These are phyloP conservation scores for Posidonia australis DNA, from an alignment of 106 monocot genomes.

Conservation along the genomic window DNA sequence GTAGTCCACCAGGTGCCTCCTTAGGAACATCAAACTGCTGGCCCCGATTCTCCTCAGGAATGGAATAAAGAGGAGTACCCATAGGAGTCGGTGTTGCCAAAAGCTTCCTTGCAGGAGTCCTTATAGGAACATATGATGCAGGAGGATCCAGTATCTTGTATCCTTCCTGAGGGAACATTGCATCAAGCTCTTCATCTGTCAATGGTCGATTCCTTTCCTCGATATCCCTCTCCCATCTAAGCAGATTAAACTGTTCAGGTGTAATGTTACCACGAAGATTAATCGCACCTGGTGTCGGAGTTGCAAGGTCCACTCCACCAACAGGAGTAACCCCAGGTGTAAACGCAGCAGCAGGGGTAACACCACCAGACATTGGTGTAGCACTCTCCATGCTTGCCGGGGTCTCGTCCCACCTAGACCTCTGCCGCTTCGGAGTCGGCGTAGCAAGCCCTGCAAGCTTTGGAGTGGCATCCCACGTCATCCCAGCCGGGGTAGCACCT, in stretches of 20 bases:
- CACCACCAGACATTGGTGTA: slow-evolving; percentile 56
- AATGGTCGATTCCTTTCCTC: slow-evolving; percentile 88
- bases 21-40: slow-evolving; percentile 99
- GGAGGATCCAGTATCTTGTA: slow-evolving; percentile 94
- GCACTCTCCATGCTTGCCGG: slow-evolving; percentile 74
- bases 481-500: slow-evolving; percentile 84
- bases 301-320: slow-evolving; percentile 75
- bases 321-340: slow-evolving; percentile 85
- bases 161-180: slow-evolving; percentile 89
- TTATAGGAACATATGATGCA: slow-evolving; percentile 78
- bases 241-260: slow-evolving; percentile 84
- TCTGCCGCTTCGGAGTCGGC: slow-evolving; percentile 86
- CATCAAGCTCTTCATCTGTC: slow-evolving; percentile 92
- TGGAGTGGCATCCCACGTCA: slow-evolving; percentile 97
- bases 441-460: slow-evolving; percentile 76
- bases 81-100: slow-evolving; percentile 88
- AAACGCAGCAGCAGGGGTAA: slow-evolving; percentile 65
- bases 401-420: slow-evolving; percentile 98
- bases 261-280: slow-evolving; percentile 69
- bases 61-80: slow-evolving; percentile 83
- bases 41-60: slow-evolving; percentile 95
- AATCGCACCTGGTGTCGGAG: slow-evolving; percentile 71
- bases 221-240: slow-evolving; percentile 92
- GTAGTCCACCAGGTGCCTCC: slow-evolving; percentile 87
- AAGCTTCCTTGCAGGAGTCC: slow-evolving; percentile 92